phyloP scores from a whole-genome alignment of 768 basidiomycete species.

The Rubroboletus pulcherrimus region DNA sequence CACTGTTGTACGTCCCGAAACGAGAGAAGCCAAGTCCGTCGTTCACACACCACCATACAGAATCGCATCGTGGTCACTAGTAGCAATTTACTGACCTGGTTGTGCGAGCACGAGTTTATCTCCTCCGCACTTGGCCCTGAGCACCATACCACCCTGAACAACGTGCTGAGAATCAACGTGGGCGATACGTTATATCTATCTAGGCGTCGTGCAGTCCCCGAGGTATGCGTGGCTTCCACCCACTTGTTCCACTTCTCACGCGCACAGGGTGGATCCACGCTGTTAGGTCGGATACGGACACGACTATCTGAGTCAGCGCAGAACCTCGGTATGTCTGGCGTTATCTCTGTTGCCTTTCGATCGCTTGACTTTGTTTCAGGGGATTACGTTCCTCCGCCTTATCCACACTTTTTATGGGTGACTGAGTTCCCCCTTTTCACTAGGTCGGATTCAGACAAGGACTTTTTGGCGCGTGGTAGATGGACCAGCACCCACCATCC shows the following conservation, averaged over 20 bases:
- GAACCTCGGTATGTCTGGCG: slow-evolving; percentile 47
- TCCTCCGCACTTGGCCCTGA: slow-evolving; percentile 24
- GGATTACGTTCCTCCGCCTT: slow-evolving; percentile 48
- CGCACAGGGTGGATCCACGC: slow-evolving; percentile 79
- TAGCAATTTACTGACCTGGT: slow-evolving; percentile 46
- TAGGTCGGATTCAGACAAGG: slow-evolving; percentile 82
- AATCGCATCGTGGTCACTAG: slow-evolving; percentile 49
- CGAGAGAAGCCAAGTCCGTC: background rate
- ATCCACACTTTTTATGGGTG: slow-evolving; percentile 89
- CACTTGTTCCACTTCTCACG: slow-evolving; percentile 18
- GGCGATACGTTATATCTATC: slow-evolving; percentile 61
- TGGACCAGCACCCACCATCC: slow-evolving; percentile 96
- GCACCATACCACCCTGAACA: slow-evolving; percentile 34
- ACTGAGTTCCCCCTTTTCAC: slow-evolving; percentile 95
- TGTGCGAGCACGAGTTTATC: slow-evolving; percentile 34
- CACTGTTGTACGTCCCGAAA: slow-evolving; percentile 21
- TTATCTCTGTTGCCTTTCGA: background rate
- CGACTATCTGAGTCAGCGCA: slow-evolving; percentile 66
- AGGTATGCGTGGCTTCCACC: slow-evolving; percentile 39
- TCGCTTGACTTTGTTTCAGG: slow-evolving; percentile 38
- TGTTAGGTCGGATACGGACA: slow-evolving; percentile 67
- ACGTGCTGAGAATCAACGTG: slow-evolving; percentile 39
- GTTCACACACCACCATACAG: slow-evolving; percentile 31
- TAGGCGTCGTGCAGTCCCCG: slow-evolving; percentile 45
- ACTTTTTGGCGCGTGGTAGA: slow-evolving; percentile 76